Conservation (phyloP, 2,329 filamentous ascomycete species). For the Phyllachora maydis region DNA sequence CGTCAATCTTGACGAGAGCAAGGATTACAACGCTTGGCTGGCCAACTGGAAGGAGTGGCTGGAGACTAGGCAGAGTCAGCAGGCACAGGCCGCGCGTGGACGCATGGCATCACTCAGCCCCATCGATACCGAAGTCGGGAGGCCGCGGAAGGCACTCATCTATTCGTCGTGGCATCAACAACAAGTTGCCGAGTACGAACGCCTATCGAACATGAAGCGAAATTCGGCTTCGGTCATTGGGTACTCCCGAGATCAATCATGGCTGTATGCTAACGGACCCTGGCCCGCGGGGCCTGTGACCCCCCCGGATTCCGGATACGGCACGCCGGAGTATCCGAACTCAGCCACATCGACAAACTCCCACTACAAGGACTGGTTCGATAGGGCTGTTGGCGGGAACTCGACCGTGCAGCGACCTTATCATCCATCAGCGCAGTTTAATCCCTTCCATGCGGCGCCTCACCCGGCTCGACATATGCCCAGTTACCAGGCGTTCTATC, state of each 20-base stretch:
- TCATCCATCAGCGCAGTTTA: slow-evolving; percentile 18
- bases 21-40: slow-evolving; percentile 46
- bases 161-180: slow-evolving; percentile 28
- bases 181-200: slow-evolving; percentile 32
- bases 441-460: slow-evolving; percentile 12
- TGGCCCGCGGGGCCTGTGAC: slow-evolving; percentile 21
- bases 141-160: slow-evolving; percentile 13
- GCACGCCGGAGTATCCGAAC: slow-evolving; percentile 35
- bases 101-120: slow-evolving; percentile 25
- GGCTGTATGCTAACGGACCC: too few species aligned
- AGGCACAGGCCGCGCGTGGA: slow-evolving; percentile 25
- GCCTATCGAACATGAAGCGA: slow-evolving; percentile 18
- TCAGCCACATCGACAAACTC: slow-evolving; percentile 32
- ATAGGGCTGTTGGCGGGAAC: slow-evolving; percentile 13
- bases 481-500: slow-evolving; percentile 20
- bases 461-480: slow-evolving; percentile 18
- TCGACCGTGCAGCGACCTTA: slow-evolving; percentile 16
- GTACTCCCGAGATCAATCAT: slow-evolving; percentile 16
- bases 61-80: slow-evolving; percentile 26
- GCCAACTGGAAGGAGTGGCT: slow-evolving; percentile 38
- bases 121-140: slow-evolving; percentile 19
- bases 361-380: slow-evolving; percentile 37
- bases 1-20: slow-evolving; percentile 59
- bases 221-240: slow-evolving; percentile 8
- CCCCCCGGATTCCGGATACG: slow-evolving; percentile 39